These are phyloP conservation scores for Xylaria polymorpha DNA, from an alignment of 2,329 filamentous ascomycete genomes.

Conservation along the genomic window DNA sequence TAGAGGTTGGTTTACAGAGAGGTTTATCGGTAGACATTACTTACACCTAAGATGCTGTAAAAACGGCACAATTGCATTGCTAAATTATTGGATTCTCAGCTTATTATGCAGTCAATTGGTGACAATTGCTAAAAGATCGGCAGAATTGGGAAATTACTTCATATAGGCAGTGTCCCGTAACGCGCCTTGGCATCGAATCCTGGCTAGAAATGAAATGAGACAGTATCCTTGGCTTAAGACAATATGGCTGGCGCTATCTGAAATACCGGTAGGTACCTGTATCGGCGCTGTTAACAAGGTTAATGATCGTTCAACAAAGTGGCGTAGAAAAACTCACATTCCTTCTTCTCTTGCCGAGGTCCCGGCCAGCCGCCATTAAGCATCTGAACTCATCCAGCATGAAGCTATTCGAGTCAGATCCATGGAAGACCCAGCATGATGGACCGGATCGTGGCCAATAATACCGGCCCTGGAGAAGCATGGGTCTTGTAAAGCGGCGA, in stretches of 20 bases:
- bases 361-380: not conserved
- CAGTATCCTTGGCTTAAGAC: not conserved
- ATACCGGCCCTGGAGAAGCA: slow-evolving; percentile 7
- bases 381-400: not conserved
- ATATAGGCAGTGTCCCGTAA: slow-evolving; percentile 17
- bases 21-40: not conserved
- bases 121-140: slow-evolving; percentile 22
- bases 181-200: slow-evolving; percentile 30
- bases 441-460: slow-evolving; percentile 31
- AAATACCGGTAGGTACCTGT: not conserved
- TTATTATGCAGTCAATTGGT: not conserved
- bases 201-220: slow-evolving; percentile 30
- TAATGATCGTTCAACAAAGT: not conserved
- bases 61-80: not conserved
- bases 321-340: not conserved
- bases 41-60: not conserved
- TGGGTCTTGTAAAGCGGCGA: slow-evolving; percentile 22
- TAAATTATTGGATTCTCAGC: not conserved
- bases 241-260: not conserved
- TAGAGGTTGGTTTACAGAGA: not conserved
- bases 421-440: slow-evolving; percentile 22
- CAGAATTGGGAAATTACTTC: slow-evolving; percentile 18
- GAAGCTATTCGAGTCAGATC: slow-evolving; percentile 23
- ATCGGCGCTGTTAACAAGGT: not conserved
- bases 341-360: slow-evolving; percentile 3